Evolutionary conservation across 129 eudicot species (phyloP).

Genomic region (Centaurea solstitialis): DNA sequence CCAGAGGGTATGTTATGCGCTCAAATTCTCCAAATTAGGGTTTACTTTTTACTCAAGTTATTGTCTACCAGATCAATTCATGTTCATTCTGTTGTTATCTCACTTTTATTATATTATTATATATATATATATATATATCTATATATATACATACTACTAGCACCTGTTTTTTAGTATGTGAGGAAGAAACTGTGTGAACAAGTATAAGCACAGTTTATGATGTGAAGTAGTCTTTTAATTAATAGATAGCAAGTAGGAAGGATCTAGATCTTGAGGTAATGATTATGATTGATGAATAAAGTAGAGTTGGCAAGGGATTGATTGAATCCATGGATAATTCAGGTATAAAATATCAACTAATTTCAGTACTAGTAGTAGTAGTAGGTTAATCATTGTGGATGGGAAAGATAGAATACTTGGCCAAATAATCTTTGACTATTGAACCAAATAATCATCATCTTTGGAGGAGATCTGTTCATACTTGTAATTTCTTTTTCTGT

Average conservation of each 20-base stretch:
- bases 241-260: background rate
- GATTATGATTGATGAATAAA: background rate
- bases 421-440: background rate
- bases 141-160: background rate
- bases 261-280: background rate
- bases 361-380: background rate
- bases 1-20: constrained; percentile 23
- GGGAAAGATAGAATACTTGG: background rate
- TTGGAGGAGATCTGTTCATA: background rate
- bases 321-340: background rate
- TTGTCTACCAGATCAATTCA: background rate
- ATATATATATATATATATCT: too few relatives aligned
- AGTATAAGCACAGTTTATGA: background rate
- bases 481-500: background rate
- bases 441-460: background rate
- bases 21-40: background rate
- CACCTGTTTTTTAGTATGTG: background rate
- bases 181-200: background rate
- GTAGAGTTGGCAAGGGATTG: background rate
- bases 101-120: too few relatives aligned
- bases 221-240: background rate
- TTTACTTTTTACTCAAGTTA: background rate
- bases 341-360: background rate
- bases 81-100: too few relatives aligned
- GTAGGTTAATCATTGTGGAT: background rate